A percentile compares a stretch with the other conserved stretches of the same genome.
These are phyloP conservation scores for Russula abietina DNA, from an alignment of 768 basidiomycete species.

Conservation along the genomic window DNA sequence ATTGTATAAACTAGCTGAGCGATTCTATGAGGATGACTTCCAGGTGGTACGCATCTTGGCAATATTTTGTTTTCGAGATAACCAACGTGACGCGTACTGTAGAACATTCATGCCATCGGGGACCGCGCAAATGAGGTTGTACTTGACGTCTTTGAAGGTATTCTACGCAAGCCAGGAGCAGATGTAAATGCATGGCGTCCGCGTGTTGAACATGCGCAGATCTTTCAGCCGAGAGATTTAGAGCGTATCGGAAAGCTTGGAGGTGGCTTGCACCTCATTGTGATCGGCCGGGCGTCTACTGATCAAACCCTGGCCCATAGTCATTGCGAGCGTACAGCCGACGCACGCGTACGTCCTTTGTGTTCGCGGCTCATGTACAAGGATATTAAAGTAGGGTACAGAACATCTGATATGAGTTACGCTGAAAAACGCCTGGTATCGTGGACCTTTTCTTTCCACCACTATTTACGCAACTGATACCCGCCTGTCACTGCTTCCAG, in stretches of 20 bases:
- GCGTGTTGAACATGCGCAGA: slow-evolving; percentile 91
- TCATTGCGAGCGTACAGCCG: slow-evolving; percentile 89
- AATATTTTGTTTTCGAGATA: not conserved
- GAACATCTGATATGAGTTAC: slow-evolving; percentile 89
- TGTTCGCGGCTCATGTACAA: slow-evolving; percentile 6
- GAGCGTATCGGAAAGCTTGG: slow-evolving; percentile 64
- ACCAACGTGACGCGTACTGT: not conserved
- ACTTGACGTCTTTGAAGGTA: slow-evolving; percentile 74
- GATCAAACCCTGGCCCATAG: slow-evolving; percentile 36
- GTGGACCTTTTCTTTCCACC: slow-evolving; percentile 13
- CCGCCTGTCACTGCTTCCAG: slow-evolving; percentile 34
- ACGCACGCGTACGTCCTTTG: slow-evolving; percentile 70
- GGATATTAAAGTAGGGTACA: slow-evolving; percentile 27
- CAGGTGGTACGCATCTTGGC: slow-evolving; percentile 58
- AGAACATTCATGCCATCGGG: slow-evolving; percentile 89
- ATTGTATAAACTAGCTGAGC: slow-evolving; percentile 48
- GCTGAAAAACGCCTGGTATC: slow-evolving; percentile 72
- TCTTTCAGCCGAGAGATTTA: slow-evolving; percentile 67
- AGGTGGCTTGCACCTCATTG: slow-evolving; percentile 35
- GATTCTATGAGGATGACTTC: slow-evolving; percentile 70
- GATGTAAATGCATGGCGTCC: slow-evolving; percentile 53
- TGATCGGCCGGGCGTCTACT: not conserved
- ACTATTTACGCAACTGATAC: not conserved
- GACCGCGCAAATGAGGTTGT: slow-evolving; percentile 82
- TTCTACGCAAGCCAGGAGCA: slow-evolving; percentile 30